phyloP scores from a whole-genome alignment of 2,329 filamentous ascomycete genomes.

The Lachnellula willkommii region DNA sequence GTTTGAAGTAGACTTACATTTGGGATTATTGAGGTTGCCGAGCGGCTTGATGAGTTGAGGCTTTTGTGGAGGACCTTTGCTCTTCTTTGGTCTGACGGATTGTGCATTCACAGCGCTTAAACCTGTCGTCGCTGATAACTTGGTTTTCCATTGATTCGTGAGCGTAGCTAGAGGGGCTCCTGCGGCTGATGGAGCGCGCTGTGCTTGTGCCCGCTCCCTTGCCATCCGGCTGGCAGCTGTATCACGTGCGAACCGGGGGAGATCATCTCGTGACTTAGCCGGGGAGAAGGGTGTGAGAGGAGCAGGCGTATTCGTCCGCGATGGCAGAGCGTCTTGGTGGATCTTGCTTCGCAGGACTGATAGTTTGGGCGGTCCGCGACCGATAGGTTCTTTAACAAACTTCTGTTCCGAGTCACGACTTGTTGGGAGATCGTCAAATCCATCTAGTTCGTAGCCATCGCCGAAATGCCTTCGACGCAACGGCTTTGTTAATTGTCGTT shows the following conservation, averaged over 20 bases:
- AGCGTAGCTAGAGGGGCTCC: conserved; percentile 46
- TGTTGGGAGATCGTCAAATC: conserved; percentile 90
- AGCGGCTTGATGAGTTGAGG: conserved; percentile 88
- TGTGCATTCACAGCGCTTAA: conserved; percentile 45
- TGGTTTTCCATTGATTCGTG: conserved; percentile 35
- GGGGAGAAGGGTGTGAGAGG: conserved; percentile 51
- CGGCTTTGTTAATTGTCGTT: conserved; percentile 70
- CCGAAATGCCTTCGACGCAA: conserved; percentile 70
- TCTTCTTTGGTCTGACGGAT: conserved; percentile 50
- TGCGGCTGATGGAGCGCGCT: conserved; percentile 47
- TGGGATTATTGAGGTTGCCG: conserved; percentile 67
- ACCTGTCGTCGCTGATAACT: conserved; percentile 30
- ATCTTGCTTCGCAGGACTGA: conserved; percentile 49
- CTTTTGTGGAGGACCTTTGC: conserved; percentile 56
- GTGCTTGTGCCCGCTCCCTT: conserved; percentile 55
- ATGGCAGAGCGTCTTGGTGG: conserved; percentile 50
- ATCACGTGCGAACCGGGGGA: conserved; percentile 60
- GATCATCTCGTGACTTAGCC: conserved; percentile 39
- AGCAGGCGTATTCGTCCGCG: conserved; percentile 49
- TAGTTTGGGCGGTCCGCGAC: conserved; percentile 61
- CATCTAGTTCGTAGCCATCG: conserved; percentile 86
- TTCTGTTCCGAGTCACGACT: conserved; percentile 75
- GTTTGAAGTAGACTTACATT: conserved; percentile 55
- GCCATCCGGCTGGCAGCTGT: conserved; percentile 61
- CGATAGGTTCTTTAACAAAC: conserved; percentile 74